Percentiles rank a stretch among this genome's conserved stretches.
phyloP scores from a whole-genome alignment of 139 green algal species.

The Chlorella sp. region DNA sequence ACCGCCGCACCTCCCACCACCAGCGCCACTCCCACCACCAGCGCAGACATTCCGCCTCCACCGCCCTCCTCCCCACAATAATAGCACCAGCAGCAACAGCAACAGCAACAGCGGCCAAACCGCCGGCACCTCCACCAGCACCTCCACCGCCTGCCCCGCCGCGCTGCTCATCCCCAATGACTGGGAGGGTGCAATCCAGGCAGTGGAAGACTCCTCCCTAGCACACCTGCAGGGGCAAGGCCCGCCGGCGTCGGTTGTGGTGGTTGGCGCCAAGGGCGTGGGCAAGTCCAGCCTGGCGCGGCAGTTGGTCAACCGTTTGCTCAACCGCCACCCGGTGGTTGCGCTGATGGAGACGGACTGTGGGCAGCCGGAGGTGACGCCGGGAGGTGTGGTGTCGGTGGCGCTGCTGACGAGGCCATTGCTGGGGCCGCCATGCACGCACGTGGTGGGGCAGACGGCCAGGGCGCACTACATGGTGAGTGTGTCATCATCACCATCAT shows the following conservation, averaged over 20 bases:
- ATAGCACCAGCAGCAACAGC: no score
- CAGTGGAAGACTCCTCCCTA: neutral
- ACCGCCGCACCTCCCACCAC: no score
- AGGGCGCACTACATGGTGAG: constrained; percentile 12
- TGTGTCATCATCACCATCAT: no score
- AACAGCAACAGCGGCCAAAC: no score
- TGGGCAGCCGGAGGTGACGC: constrained; percentile 83
- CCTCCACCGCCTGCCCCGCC: no score
- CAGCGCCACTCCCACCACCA: no score
- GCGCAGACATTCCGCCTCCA: no score
- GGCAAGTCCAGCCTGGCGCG: constrained; percentile 81
- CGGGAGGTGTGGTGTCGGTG: constrained; percentile 69
- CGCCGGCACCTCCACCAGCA: no score
- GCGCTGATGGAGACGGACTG: constrained; percentile 72
- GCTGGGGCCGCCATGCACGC: constrained; percentile 60
- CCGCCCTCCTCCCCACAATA: no score
- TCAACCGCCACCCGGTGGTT: constrained; percentile 45
- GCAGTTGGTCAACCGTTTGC: constrained; percentile 55
- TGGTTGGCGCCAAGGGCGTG: constrained; percentile 65
- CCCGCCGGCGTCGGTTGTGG: constrained; percentile 23
- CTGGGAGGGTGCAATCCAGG: neutral
- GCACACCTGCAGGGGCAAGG: neutral
- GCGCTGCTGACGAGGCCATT: constrained; percentile 43
- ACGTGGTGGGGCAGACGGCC: constrained; percentile 15
- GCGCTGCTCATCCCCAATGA: neutral